A percentile compares a stretch with the other conserved stretches of the same genome.
Conservation (phyloP, 2,329 filamentous ascomycete species). For the Fusarium chlamydosporum region DNA sequence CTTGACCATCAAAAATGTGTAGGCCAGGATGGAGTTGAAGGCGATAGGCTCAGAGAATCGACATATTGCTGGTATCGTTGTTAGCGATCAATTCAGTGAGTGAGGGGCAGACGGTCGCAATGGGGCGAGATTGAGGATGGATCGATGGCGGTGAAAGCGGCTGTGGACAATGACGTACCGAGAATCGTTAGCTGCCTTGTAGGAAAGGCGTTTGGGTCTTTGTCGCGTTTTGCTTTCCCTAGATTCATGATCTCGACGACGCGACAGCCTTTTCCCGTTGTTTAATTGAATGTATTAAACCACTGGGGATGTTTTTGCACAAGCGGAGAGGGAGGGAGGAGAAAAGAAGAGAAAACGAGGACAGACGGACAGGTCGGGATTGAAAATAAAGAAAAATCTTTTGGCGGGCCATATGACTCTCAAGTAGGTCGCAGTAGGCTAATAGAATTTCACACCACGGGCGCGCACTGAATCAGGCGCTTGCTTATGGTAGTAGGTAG, state of each 20-base stretch:
- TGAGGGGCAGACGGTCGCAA: neutral
- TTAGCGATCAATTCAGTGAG: conserved; percentile 13
- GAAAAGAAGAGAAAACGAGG: neutral
- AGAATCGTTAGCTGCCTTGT: conserved; percentile 36
- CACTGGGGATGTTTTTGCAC: neutral
- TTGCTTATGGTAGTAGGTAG: conserved; percentile 24
- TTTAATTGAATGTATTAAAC: neutral
- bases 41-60: conserved; percentile 87
- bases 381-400: conserved; percentile 23
- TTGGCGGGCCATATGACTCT: conserved; percentile 32
- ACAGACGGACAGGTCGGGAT: neutral
- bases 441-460: conserved; percentile 24
- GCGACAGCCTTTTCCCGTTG: neutral
- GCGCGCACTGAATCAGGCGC: conserved; percentile 22
- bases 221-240: conserved; percentile 16
- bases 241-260: conserved; percentile 31
- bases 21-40: conserved; percentile 91
- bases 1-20: conserved; percentile 88
- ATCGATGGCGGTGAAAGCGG: conserved; percentile 21
- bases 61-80: conserved; percentile 43
- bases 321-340: neutral
- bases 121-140: neutral
- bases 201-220: conserved; percentile 34
- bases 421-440: conserved; percentile 22
- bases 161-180: conserved; percentile 20